Evolutionary conservation across 2,329 filamentous ascomycete species (phyloP).

Genomic region (Ophiostoma populinum): DNA sequence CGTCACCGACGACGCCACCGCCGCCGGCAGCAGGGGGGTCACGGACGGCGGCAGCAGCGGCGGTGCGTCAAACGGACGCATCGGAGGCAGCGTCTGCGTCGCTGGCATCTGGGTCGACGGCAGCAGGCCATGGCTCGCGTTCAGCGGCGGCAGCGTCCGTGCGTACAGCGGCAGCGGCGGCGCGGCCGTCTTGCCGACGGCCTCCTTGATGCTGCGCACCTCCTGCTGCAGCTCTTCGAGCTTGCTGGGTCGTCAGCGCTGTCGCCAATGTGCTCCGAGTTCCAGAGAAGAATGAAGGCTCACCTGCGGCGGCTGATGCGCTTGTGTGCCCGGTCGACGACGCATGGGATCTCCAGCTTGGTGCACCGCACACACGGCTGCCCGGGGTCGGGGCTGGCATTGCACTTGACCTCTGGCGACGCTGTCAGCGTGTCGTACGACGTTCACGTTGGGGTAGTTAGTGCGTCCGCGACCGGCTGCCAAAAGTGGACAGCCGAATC

Average conservation of each 20-base stretch:
- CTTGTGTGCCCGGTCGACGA: constrained; percentile 13
- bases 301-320: constrained; percentile 12
- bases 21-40: constrained; percentile 10
- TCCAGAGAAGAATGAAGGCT: neutral
- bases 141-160: constrained; percentile 11
- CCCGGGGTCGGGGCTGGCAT: constrained; percentile 9
- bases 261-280: neutral
- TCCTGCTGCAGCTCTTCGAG: constrained; percentile 37
- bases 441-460: too few relatives aligned
- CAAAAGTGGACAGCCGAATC: constrained; percentile 6
- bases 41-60: constrained; percentile 9
- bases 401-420: constrained; percentile 13
- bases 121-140: constrained; percentile 10
- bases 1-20: constrained; percentile 10
- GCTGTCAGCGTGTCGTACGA: too few relatives aligned
- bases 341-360: constrained; percentile 11
- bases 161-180: constrained; percentile 9
- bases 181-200: constrained; percentile 20
- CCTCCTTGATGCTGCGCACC: constrained; percentile 36
- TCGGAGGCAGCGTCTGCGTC: constrained; percentile 9
- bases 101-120: too few relatives aligned
- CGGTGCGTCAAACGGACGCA: constrained; percentile 11
- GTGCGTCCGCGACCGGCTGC: too few relatives aligned
- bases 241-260: constrained; percentile 22
- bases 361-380: constrained; percentile 12